A percentile compares a stretch with the other conserved stretches of the same genome.
Conservation (phyloP, 352 stramenopile species). For the Phytophthora sansomeana region DNA sequence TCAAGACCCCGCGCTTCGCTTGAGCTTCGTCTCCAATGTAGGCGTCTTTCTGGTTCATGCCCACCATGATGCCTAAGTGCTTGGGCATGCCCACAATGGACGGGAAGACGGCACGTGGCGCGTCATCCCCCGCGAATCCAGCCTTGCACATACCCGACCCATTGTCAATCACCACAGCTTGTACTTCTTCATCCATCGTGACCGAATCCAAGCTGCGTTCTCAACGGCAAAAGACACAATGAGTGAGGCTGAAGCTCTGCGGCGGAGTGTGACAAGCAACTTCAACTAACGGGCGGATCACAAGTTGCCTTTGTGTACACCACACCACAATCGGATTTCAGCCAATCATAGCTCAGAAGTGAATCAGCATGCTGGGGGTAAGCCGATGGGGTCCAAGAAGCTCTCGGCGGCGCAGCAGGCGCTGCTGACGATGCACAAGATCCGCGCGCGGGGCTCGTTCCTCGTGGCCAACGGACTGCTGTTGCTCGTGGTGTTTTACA, state of each 20-base stretch:
- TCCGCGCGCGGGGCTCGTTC: conserved; percentile 53
- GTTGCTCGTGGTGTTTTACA: conserved; percentile 63
- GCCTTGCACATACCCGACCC: conserved; percentile 99
- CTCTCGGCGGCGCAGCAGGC: conserved; percentile 49
- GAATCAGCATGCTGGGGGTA: conserved; percentile 25
- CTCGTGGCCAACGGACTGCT: conserved; percentile 59
- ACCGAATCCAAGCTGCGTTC: neutral
- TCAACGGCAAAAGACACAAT: conserved; percentile 19
- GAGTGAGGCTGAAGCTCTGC: neutral
- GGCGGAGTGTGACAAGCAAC: conserved; percentile 6
- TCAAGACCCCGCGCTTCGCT: conserved; percentile 94
- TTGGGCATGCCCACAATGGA: conserved; percentile 96
- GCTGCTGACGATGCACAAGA: conserved; percentile 59
- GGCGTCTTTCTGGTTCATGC: conserved; percentile 96
- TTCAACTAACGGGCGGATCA: conserved; percentile 35
- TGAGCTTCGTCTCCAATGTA: conserved; percentile 95
- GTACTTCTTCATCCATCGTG: conserved; percentile 62
- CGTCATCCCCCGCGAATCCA: conserved; percentile 97
- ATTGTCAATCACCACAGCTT: conserved; percentile 95
- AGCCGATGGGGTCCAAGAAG: conserved; percentile 20
- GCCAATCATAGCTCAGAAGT: conserved; percentile 1
- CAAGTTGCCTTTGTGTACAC: conserved; percentile 22
- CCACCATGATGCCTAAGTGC: conserved; percentile 97
- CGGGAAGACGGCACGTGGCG: conserved; percentile 96
- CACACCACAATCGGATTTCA: conserved; percentile 9